These are phyloP conservation scores for Calendula officinalis DNA, from an alignment of 129 eudicot genomes.

Conservation along the genomic window DNA sequence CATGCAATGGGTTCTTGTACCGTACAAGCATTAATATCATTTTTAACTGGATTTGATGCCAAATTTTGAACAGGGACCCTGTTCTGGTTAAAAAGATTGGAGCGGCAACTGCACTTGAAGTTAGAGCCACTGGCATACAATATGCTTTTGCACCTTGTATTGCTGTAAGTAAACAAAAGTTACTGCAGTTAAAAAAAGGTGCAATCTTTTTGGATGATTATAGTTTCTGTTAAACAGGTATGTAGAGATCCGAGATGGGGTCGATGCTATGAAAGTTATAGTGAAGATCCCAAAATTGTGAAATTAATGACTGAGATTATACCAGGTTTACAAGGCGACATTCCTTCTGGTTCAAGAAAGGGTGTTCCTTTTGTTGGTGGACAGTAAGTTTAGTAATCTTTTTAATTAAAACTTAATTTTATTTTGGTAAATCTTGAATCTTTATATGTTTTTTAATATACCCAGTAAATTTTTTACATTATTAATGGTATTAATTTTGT, in stretches of 20 bases:
- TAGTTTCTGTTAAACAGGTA: slow-evolving; percentile 36
- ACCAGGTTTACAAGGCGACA: slow-evolving; percentile 44
- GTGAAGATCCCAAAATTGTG: slow-evolving; percentile 54
- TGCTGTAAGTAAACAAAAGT: slow-evolving; percentile 44
- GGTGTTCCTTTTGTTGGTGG: slow-evolving; percentile 42
- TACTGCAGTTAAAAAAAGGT: background rate
- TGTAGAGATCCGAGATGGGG: slow-evolving; percentile 75
- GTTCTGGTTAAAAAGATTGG: slow-evolving; percentile 66
- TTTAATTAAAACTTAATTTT: background rate
- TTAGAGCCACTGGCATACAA: slow-evolving; percentile 86
- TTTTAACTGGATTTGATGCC: slow-evolving; percentile 12
- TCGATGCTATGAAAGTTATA: slow-evolving; percentile 47
- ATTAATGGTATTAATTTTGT: background rate
- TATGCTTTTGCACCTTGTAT: slow-evolving; percentile 85
- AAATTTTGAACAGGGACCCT: slow-evolving; percentile 54
- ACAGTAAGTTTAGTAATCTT: slow-evolving; percentile 27
- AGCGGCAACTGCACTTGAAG: slow-evolving; percentile 90
- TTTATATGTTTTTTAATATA: background rate
- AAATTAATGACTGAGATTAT: slow-evolving; percentile 42
- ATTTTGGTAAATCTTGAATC: background rate
- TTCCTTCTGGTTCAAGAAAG: slow-evolving; percentile 39
- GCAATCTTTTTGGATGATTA: background rate
- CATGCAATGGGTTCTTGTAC: slow-evolving; percentile 14
- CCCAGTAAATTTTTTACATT: background rate
- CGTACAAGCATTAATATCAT: slow-evolving; percentile 9